Evolutionary conservation across 257 asterid species (phyloP).

Genomic region (Misopates orontium): DNA sequence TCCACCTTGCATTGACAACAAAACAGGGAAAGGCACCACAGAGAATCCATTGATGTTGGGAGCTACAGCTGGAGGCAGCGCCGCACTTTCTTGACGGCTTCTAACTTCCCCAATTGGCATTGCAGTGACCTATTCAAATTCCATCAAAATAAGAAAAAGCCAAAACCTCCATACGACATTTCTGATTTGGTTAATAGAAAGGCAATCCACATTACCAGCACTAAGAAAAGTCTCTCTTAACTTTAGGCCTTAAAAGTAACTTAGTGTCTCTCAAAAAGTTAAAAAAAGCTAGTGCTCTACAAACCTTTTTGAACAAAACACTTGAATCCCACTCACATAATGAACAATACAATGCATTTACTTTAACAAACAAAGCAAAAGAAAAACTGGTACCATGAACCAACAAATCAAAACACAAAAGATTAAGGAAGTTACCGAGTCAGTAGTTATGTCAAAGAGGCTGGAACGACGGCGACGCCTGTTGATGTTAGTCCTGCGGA

Average conservation of each 20-base stretch:
- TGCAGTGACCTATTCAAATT: slow-evolving; percentile 54
- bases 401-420: slow-evolving; percentile 24
- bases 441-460: slow-evolving; percentile 86
- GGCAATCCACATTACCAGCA: slow-evolving; percentile 30
- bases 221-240: slow-evolving; percentile 22
- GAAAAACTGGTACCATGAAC: slow-evolving; percentile 15
- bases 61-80: slow-evolving; percentile 30
- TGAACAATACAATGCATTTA: slow-evolving; percentile 14
- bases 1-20: slow-evolving; percentile 52
- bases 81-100: slow-evolving; percentile 34
- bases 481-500: slow-evolving; percentile 66
- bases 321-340: slow-evolving; percentile 21
- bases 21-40: slow-evolving; percentile 48
- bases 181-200: slow-evolving; percentile 14
- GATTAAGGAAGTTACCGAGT: slow-evolving; percentile 49
- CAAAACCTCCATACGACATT: neutral
- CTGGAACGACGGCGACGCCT: slow-evolving; percentile 92
- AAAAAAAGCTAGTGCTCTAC: slow-evolving; percentile 18
- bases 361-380: slow-evolving; percentile 20
- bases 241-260: slow-evolving; percentile 23
- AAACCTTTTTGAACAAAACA: slow-evolving; percentile 12
- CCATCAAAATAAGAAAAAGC: neutral
- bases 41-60: slow-evolving; percentile 48
- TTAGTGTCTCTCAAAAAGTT: slow-evolving; percentile 17
- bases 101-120: slow-evolving; percentile 50